Evolutionary conservation across 768 basidiomycete genomes (phyloP), one percentile per base, ranked within the genome.

Genomic region (Holtermanniella nyarrowii): DNA sequence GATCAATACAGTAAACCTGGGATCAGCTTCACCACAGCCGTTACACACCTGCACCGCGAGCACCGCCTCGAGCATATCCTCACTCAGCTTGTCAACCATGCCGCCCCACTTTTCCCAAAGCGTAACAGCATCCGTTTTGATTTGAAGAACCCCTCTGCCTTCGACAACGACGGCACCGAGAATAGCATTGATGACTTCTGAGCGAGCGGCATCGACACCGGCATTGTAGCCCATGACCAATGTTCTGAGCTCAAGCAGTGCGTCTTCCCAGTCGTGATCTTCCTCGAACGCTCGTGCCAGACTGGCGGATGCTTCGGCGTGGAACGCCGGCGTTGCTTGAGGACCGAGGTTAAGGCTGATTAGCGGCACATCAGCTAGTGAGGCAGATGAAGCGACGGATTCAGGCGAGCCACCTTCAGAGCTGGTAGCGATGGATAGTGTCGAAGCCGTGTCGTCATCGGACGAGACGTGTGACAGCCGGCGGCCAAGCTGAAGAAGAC

Each of bases 191-290:
- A 96, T 77, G n/a, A 96, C 87, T 14, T 85, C 85, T 70, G 90
- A 85, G 47, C 86, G 78, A 14, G 95, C 90, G 46, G 82, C 77
- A n/a, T 78, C 79, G 18, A 95, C 77, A 11, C 86, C 80, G 23
- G 96, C 93, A 62, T 96, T 97, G 63, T 84, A 86, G 27, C 89
- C 88, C 88, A 97, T 93, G 45, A 91, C 85, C 42, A 99, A 79
- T 42, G 93, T 95, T 74, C 93, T 89, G 54, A 97, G 78, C 68
- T 97, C 93, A 55, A 97, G 85, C 0, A 86, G 78, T 1, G 90
- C 89, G 69, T 95, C 89, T 60, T 93, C 88, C 43, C 93, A 83
- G 11, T 83, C 84, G 73, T 95, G 90, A 2, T 79, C 83, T 72
- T 99, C 93, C 7, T 82, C 77, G 70, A 93, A 91, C 22, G 91